Evolutionary conservation across 176 grass and related monocot species (phyloP).

Genomic region (Phoenix roebelenii): DNA sequence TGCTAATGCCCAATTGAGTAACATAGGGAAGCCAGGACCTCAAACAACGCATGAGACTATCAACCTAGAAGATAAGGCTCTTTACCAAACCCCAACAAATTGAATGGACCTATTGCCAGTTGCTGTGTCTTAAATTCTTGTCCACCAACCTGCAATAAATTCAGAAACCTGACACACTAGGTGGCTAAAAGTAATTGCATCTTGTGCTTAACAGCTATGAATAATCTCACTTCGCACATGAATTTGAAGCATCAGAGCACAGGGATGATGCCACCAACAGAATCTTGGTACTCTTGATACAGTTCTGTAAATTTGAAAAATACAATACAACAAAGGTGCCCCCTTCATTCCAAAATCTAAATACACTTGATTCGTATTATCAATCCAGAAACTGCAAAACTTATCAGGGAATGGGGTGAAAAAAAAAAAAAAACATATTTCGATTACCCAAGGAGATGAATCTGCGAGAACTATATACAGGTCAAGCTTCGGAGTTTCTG

Average conservation of each 20-base stretch:
- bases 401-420: background rate
- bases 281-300: too few species aligned
- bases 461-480: background rate
- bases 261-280: too few species aligned
- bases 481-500: background rate
- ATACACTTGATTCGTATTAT: too few species aligned
- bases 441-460: background rate
- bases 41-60: too few species aligned
- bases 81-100: conserved; percentile 2
- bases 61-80: too few species aligned
- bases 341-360: too few species aligned
- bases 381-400: background rate
- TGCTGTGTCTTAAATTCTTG: conserved; percentile 4
- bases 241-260: too few species aligned
- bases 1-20: too few species aligned
- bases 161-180: background rate
- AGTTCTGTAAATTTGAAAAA: too few species aligned
- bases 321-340: too few species aligned
- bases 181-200: background rate
- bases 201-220: background rate
- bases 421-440: background rate
- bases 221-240: too few species aligned
- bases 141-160: background rate
- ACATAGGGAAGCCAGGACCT: too few species aligned
- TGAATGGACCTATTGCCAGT: conserved; percentile 20